A percentile compares a stretch with the other conserved stretches of the same genome.
These are phyloP conservation scores for Acanthamoeba triangularis DNA, from an alignment of 208 protist genomes.

Conservation along the genomic window DNA sequence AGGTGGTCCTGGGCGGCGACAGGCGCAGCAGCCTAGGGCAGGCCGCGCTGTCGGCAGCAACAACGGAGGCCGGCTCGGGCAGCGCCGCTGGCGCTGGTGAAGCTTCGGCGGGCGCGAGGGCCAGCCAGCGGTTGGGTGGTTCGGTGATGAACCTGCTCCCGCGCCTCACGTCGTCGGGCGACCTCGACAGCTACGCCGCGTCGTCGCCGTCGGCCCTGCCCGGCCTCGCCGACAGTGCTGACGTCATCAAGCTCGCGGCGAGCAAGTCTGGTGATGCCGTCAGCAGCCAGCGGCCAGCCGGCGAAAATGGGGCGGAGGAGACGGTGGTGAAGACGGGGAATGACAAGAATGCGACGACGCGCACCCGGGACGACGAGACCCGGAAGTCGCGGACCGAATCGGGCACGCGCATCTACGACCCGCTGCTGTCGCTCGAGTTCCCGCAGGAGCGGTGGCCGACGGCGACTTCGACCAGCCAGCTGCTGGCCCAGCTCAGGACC, in stretches of 20 bases:
- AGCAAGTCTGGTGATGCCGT: not conserved
- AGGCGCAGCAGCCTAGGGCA: not conserved
- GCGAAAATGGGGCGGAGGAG: not conserved
- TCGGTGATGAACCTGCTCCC: not conserved
- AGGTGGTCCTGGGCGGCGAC: not conserved
- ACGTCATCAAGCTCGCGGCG: not conserved
- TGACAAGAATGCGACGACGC: not conserved
- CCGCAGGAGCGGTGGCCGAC: not conserved
- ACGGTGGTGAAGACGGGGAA: not conserved
- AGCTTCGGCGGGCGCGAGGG: not conserved
- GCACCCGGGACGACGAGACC: not conserved
- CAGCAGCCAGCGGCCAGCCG: not conserved
- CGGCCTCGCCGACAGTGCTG: not conserved
- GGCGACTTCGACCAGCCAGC: not conserved
- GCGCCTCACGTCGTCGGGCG: constrained; percentile 15
- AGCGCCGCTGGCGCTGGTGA: not conserved
- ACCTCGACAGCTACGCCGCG: not conserved
- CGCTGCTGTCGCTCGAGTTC: constrained; percentile 5
- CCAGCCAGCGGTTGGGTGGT: no score
- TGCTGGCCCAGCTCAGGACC: not conserved
- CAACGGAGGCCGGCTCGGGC: no score
- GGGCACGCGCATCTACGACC: not conserved
- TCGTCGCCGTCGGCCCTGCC: not conserved
- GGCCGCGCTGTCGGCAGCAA: not conserved
- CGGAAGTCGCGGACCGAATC: not conserved